Percentiles rank a stretch among this genome's conserved stretches.
These are phyloP conservation scores for Sclerotinia sclerotiorum DNA, from an alignment of 2,329 filamentous ascomycete genomes.

Conservation along the genomic window DNA sequence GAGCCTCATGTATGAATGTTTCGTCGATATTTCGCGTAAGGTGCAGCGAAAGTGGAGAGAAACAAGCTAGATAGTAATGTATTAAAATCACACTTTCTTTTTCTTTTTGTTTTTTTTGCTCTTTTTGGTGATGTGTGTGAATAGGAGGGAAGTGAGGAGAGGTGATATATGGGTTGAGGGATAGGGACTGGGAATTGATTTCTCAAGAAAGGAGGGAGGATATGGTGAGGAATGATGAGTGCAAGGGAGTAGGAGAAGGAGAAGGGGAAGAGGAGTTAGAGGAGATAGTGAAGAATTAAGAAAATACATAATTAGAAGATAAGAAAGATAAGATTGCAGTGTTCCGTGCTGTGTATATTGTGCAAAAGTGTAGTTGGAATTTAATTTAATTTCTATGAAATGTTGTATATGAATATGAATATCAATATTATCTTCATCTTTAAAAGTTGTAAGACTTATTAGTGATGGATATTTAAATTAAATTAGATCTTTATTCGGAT, in stretches of 20 bases:
- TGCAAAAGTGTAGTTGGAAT: too few relatives aligned
- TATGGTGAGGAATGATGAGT: background rate
- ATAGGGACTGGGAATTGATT: background rate
- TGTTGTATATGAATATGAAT: too few relatives aligned
- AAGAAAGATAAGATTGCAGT: too few relatives aligned
- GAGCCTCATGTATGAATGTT: conserved; percentile 11
- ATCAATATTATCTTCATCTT: too few relatives aligned
- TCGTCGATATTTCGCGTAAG: background rate
- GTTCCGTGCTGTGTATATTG: too few relatives aligned
- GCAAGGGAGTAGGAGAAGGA: background rate
- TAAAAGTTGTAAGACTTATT: too few relatives aligned
- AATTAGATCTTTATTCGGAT: too few relatives aligned
- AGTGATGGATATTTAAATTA: too few relatives aligned
- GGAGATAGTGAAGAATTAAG: background rate
- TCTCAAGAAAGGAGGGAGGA: background rate
- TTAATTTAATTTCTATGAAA: too few relatives aligned
- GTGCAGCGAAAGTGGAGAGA: background rate
- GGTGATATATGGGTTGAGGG: background rate
- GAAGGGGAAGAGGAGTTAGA: background rate
- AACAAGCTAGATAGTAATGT: conserved; percentile 9
- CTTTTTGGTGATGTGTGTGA: background rate
- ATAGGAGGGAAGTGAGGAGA: background rate
- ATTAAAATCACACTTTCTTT: background rate
- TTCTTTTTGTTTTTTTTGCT: background rate
- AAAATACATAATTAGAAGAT: background rate